Evolutionary conservation across 2,329 filamentous ascomycete genomes (phyloP).

Genomic region (Colletotrichum neosansevieriae): DNA sequence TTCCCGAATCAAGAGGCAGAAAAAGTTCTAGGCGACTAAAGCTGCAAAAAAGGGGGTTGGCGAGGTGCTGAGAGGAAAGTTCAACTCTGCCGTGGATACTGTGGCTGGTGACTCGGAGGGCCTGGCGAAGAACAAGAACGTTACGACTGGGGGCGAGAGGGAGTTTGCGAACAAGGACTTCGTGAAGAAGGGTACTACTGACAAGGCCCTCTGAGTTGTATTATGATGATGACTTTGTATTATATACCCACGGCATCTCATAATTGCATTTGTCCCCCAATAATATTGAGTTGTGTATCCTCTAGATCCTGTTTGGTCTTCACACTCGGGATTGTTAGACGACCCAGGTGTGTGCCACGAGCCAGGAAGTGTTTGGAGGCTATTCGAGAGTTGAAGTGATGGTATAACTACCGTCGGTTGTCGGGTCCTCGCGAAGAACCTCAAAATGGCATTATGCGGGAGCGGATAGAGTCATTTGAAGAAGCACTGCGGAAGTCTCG

Average conservation of each 20-base stretch:
- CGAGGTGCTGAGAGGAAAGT: conserved; percentile 44
- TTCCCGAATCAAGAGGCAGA: fast-evolving
- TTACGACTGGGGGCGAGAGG: conserved; percentile 35
- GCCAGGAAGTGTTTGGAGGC: no score
- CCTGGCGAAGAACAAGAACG: conserved; percentile 49
- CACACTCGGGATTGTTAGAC: no score
- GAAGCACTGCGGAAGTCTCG: no score
- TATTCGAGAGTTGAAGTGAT: no score
- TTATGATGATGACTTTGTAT: not conserved
- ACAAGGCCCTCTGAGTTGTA: conserved; percentile 32
- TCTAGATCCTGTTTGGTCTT: no score
- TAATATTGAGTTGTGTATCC: no score
- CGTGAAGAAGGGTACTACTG: conserved; percentile 29
- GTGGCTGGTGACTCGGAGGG: conserved; percentile 48
- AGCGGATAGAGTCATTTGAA: no score
- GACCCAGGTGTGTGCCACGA: no score
- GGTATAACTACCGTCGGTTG: no score
- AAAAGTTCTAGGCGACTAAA: not conserved
- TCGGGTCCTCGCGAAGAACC: no score
- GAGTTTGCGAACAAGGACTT: conserved; percentile 40
- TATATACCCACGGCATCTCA: not conserved
- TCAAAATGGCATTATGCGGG: no score
- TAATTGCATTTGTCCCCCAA: no score
- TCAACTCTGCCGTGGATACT: conserved; percentile 50
- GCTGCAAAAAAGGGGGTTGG: conserved; percentile 19